Evolutionary conservation across 805 yeast species (phyloP).

Genomic region (Yarrowia phangngaensis): DNA sequence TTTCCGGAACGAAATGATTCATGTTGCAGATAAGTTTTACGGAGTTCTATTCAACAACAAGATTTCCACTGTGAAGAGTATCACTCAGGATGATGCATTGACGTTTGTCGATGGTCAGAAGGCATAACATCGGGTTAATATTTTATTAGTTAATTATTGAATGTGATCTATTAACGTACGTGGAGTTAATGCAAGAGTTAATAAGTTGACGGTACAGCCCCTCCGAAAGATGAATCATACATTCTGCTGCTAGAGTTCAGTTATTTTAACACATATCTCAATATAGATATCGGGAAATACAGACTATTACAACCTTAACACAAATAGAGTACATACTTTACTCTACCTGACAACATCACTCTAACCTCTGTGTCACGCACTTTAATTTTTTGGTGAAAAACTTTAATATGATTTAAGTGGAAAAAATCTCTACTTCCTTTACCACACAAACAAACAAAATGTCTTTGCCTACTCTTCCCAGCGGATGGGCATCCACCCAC

Average conservation of each 20-base stretch:
- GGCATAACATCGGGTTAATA: too few species aligned
- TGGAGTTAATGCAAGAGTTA: too few species aligned
- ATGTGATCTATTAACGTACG: not conserved
- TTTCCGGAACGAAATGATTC: conserved; percentile 87
- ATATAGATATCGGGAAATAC: too few species aligned
- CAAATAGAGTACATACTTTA: too few species aligned
- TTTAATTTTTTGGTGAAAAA: not conserved
- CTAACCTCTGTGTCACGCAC: not conserved
- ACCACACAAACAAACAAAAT: conserved; percentile 9
- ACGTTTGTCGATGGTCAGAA: conserved; percentile 67
- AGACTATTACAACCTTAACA: too few species aligned
- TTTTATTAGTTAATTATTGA: too few species aligned
- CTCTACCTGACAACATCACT: too few species aligned
- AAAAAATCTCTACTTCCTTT: too few species aligned
- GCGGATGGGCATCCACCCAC: conserved; percentile 32
- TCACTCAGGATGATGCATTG: conserved; percentile 68
- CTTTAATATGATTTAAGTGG: not conserved
- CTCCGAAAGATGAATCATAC: too few species aligned
- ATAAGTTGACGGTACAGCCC: too few species aligned
- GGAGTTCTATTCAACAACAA: conserved; percentile 83
- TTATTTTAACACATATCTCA: too few species aligned
- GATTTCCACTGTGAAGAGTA: conserved; percentile 71
- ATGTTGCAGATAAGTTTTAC: conserved; percentile 78
- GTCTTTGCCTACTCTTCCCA: conserved; percentile 34
- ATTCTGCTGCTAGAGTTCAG: too few species aligned